These are phyloP conservation scores for Aureobasidium melanogenum DNA, from an alignment of 2,329 filamentous ascomycete genomes.

Conservation along the genomic window DNA sequence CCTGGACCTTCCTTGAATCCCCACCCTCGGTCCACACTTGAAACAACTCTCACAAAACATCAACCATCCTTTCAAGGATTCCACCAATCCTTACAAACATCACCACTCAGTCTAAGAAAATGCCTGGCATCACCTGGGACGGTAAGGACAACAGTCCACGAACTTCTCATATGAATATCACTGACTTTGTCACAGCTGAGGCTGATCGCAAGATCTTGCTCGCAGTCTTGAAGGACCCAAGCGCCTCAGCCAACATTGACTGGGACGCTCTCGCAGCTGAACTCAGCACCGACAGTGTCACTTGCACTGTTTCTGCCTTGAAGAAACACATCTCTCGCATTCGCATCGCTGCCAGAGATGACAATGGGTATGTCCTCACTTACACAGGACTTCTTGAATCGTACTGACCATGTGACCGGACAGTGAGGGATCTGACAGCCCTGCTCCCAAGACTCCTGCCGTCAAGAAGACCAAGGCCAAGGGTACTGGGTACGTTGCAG, in stretches of 20 bases:
- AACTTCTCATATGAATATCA: not conserved
- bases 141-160: not conserved
- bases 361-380: not conserved
- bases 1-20: not conserved
- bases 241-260: not conserved
- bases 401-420: not conserved
- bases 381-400: not conserved
- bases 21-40: not conserved
- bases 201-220: slow-evolving; percentile 13
- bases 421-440: not conserved
- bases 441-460: slow-evolving; percentile 2
- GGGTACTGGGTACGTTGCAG: not conserved
- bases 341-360: not conserved
- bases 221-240: slow-evolving; percentile 4
- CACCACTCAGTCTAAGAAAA: not conserved
- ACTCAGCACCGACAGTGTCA: not conserved
- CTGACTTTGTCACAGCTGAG: slow-evolving; percentile 1
- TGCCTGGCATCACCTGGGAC: slow-evolving; percentile 12
- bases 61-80: not conserved
- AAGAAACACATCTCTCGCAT: slow-evolving; percentile 6
- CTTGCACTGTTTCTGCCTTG: slow-evolving; percentile 3
- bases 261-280: slow-evolving; percentile 6
- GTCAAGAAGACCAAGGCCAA: slow-evolving; percentile 1
- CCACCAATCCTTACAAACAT: not conserved
- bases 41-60: not conserved